phyloP scores from a whole-genome alignment of 345 rosid genomes.

The Lepidium aucheri region DNA sequence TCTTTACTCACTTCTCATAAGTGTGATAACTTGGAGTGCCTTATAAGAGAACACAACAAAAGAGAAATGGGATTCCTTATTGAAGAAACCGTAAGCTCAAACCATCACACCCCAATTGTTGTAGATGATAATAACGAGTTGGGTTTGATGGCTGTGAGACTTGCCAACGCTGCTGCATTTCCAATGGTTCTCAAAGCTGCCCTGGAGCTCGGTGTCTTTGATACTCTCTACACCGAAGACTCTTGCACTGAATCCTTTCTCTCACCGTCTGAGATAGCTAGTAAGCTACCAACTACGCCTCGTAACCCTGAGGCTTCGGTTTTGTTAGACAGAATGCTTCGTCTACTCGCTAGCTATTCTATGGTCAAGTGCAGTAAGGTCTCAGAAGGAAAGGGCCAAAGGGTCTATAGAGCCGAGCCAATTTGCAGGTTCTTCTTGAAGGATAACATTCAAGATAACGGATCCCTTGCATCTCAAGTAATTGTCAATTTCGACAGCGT shows the following conservation, averaged over 20 bases:
- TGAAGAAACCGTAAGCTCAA: conserved; percentile 8
- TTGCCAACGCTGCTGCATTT: conserved; percentile 26
- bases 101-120: not conserved
- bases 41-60: too few species aligned
- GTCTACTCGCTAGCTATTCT: conserved; percentile 40
- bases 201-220: conserved; percentile 38
- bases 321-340: conserved; percentile 42
- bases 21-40: too few species aligned
- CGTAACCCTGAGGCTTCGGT: conserved; percentile 35
- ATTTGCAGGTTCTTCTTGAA: too few species aligned
- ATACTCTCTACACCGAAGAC: conserved; percentile 26
- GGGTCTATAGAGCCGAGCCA: conserved; percentile 21
- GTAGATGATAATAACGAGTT: conserved; percentile 23
- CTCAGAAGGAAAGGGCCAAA: conserved; percentile 7
- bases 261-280: conserved; percentile 36
- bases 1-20: too few species aligned
- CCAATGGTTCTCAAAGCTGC: conserved; percentile 44
- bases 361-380: conserved; percentile 22
- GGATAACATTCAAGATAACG: too few species aligned
- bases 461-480: too few species aligned
- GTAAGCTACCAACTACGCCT: conserved; percentile 26
- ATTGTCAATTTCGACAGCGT: too few species aligned
- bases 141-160: conserved; percentile 31
- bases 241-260: conserved; percentile 13
- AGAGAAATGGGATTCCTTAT: conserved; percentile 1